Percentiles rank a stretch among this genome's conserved stretches.
Conservation (phyloP, 2,329 filamentous ascomycete genomes). For the Cercospora zeina region DNA sequence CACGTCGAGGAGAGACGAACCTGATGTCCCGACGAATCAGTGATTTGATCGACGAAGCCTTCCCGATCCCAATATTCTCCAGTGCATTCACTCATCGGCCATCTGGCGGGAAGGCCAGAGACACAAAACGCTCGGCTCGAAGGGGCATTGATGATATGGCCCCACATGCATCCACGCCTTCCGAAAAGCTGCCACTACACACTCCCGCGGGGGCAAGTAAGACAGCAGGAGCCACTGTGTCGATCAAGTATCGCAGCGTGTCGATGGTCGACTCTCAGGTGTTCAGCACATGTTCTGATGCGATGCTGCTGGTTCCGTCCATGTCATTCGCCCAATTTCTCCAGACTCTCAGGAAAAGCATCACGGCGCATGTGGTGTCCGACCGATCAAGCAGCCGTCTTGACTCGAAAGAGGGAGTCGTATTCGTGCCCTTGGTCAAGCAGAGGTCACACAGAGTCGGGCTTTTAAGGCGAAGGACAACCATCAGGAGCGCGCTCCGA, state of each 20-base stretch:
- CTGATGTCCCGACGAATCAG: not conserved
- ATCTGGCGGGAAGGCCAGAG: not conserved
- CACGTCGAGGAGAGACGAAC: not conserved
- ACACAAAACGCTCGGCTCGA: not conserved
- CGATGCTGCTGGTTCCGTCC: not conserved
- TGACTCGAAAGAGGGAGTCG: not conserved
- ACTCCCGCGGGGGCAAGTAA: not conserved
- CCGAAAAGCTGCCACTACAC: conserved; percentile 1
- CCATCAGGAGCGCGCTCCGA: not conserved
- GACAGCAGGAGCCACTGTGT: not conserved
- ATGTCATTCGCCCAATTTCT: conserved; percentile 7
- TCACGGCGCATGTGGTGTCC: not conserved
- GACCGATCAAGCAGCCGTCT: not conserved
- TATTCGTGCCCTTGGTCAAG: conserved; percentile 4
- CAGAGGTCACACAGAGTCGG: not conserved
- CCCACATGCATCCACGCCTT: conserved; percentile 5
- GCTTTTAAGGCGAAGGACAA: not conserved
- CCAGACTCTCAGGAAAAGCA: not conserved
- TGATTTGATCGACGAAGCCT: conserved; percentile 13
- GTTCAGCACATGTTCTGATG: not conserved
- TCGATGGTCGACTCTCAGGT: conserved; percentile 8
- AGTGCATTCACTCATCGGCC: not conserved
- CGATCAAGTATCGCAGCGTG: conserved; percentile 2
- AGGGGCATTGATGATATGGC: not conserved
- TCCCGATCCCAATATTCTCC: not conserved